Conservation (phyloP, 805 yeast genomes). For the Teunomyces funiuensis region DNA sequence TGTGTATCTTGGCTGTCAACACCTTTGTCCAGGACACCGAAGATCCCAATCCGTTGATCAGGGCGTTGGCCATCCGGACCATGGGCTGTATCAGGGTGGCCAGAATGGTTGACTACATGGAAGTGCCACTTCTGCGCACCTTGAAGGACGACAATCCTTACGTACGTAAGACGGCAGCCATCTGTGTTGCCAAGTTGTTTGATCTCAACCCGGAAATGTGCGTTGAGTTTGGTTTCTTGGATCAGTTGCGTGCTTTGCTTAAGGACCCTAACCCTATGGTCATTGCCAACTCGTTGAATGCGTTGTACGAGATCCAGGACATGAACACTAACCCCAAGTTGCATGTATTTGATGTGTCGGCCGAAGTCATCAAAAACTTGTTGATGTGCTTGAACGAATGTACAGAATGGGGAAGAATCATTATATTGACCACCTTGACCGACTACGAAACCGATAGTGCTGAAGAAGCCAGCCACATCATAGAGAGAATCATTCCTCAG, state of each 20-base stretch:
- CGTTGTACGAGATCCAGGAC: constrained; percentile 80
- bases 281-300: constrained; percentile 88
- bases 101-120: constrained; percentile 93
- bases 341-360: constrained; percentile 37
- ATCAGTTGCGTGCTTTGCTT: constrained; percentile 61
- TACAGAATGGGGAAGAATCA: constrained; percentile 98
- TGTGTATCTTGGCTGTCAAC: constrained; percentile 93
- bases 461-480: constrained; percentile 76
- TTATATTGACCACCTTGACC: constrained; percentile 78
- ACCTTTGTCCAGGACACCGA: constrained; percentile 94
- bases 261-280: constrained; percentile 96
- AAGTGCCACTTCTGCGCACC: constrained; percentile 82
- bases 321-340: constrained; percentile 52
- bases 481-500: constrained; percentile 91
- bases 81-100: constrained; percentile 98
- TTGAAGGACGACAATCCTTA: constrained; percentile 92
- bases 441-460: constrained; percentile 59
- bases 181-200: constrained; percentile 92
- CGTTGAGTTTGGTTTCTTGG: constrained; percentile 82
- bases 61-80: constrained; percentile 95
- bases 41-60: constrained; percentile 92
- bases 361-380: constrained; percentile 55
- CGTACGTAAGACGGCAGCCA: constrained; percentile 96
- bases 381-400: constrained; percentile 90
- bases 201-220: constrained; percentile 81